These are phyloP conservation scores for Quercus parvula DNA, from an alignment of 306 rosid species.

Conservation along the genomic window DNA sequence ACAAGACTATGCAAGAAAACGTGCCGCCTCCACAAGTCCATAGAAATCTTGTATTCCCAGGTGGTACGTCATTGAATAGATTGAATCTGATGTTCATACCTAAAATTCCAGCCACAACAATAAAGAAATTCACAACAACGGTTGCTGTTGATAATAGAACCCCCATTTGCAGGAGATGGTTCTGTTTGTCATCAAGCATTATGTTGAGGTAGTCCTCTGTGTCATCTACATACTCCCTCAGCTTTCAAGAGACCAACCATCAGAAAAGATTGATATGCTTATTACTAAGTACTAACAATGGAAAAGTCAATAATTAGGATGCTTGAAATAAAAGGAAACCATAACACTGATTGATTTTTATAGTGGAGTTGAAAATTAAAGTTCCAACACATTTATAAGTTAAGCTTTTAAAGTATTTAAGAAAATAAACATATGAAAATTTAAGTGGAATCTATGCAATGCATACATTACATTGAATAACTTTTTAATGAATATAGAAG, in stretches of 20 bases:
- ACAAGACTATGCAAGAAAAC: slow-evolving; percentile 26
- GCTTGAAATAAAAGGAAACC: not conserved
- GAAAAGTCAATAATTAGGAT: too few relatives aligned
- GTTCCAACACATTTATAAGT: too few relatives aligned
- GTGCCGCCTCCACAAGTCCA: slow-evolving; percentile 50
- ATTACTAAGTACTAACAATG: not conserved
- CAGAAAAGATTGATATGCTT: not conserved
- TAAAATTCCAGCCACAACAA: slow-evolving; percentile 46
- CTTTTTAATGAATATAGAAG: too few relatives aligned
- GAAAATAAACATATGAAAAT: too few relatives aligned
- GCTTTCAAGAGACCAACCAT: slow-evolving; percentile 27
- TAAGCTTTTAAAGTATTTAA: too few relatives aligned
- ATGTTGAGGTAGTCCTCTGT: slow-evolving; percentile 88
- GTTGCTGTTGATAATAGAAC: slow-evolving; percentile 63
- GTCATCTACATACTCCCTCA: slow-evolving; percentile 81
- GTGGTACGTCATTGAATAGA: slow-evolving; percentile 19
- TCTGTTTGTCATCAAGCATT: slow-evolving; percentile 84
- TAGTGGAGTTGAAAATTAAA: too few relatives aligned
- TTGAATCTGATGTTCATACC: slow-evolving; percentile 47
- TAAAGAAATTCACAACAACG: slow-evolving; percentile 39
- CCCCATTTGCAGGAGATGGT: slow-evolving; percentile 73
- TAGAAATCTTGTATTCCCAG: slow-evolving; percentile 34
- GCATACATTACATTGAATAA: too few relatives aligned
- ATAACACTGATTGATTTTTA: not conserved
- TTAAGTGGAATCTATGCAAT: too few relatives aligned